Conservation (phyloP, 1,284 basidiomycete genomes). For the Rhodotorula sp. region DNA sequence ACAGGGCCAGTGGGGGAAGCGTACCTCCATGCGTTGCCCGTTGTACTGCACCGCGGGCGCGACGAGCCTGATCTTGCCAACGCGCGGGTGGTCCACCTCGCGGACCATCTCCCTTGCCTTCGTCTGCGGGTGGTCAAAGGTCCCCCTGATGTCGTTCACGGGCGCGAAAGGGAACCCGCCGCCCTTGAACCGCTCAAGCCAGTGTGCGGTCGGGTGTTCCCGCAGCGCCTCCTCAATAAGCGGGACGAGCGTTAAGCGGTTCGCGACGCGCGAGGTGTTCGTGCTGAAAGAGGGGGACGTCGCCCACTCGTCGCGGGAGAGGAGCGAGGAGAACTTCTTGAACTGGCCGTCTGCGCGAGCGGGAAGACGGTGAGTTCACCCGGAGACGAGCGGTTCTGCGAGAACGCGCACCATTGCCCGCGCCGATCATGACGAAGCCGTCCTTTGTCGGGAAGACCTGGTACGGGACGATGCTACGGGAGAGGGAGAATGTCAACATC, state of each 20-base stretch:
- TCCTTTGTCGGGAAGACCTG: constrained; percentile 86
- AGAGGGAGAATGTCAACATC: too few relatives aligned
- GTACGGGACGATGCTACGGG: constrained; percentile 71
- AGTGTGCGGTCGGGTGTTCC: constrained; percentile 64
- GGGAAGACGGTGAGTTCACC: not conserved
- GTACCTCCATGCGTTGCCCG: constrained; percentile 62
- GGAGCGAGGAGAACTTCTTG: constrained; percentile 60
- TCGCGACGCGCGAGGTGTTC: constrained; percentile 73
- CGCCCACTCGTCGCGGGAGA: constrained; percentile 62
- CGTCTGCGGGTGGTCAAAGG: constrained; percentile 88
- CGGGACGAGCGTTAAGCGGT: constrained; percentile 71
- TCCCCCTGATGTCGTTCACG: constrained; percentile 87
- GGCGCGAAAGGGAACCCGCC: constrained; percentile 88
- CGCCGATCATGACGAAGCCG: constrained; percentile 91
- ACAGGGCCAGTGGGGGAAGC: not conserved
- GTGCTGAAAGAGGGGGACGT: constrained; percentile 66
- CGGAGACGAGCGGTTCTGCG: not conserved
- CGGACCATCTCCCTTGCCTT: constrained; percentile 64
- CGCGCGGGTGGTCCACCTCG: constrained; percentile 59
- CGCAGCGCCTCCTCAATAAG: constrained; percentile 68
- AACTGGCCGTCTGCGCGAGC: constrained; percentile 60
- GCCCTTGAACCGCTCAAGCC: constrained; percentile 72
- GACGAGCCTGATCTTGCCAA: constrained; percentile 75
- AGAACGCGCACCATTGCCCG: constrained; percentile 72
- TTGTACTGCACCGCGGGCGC: constrained; percentile 86